These are phyloP conservation scores for Tolypocladium inflatum DNA, from an alignment of 2,329 filamentous ascomycete species.

Conservation along the genomic window DNA sequence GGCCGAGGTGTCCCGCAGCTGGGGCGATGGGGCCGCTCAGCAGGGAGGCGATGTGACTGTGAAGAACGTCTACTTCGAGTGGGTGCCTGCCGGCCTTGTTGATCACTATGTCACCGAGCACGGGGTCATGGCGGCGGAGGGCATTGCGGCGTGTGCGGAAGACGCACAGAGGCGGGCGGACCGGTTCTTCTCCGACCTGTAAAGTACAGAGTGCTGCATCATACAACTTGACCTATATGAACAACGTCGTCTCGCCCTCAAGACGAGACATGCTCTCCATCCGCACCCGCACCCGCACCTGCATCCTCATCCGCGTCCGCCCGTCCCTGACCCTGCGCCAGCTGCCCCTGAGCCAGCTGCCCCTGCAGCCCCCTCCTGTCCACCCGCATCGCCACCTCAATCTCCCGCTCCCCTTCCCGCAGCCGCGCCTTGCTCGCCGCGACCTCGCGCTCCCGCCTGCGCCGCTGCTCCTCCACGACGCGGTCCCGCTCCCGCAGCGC, in stretches of 20 bases:
- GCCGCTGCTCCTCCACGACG: conserved; percentile 53
- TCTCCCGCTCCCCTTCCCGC: conserved; percentile 56
- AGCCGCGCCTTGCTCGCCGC: conserved; percentile 51
- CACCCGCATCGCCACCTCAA: conserved; percentile 60
- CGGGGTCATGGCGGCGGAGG: conserved; percentile 29
- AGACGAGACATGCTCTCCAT: neutral
- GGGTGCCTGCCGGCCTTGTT: conserved; percentile 41
- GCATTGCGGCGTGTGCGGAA: conserved; percentile 29
- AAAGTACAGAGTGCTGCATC: neutral
- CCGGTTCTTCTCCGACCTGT: conserved; percentile 33
- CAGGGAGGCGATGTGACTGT: conserved; percentile 18
- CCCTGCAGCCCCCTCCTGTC: conserved; percentile 56
- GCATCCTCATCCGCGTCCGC: too few species aligned
- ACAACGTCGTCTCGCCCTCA: neutral
- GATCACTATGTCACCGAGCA: conserved; percentile 46
- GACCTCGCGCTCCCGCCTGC: conserved; percentile 47
- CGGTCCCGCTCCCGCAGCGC: conserved; percentile 57
- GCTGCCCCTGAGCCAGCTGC: conserved; percentile 42
- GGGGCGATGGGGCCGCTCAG: neutral
- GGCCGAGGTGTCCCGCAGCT: conserved; percentile 31
- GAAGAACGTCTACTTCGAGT: conserved; percentile 51
- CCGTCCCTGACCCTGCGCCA: conserved; percentile 29
- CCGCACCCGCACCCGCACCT: conserved; percentile 3
- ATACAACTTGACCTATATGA: neutral
- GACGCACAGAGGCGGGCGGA: conserved; percentile 25